phyloP scores from a whole-genome alignment of 306 rosid species.

The Prunus armeniaca region DNA sequence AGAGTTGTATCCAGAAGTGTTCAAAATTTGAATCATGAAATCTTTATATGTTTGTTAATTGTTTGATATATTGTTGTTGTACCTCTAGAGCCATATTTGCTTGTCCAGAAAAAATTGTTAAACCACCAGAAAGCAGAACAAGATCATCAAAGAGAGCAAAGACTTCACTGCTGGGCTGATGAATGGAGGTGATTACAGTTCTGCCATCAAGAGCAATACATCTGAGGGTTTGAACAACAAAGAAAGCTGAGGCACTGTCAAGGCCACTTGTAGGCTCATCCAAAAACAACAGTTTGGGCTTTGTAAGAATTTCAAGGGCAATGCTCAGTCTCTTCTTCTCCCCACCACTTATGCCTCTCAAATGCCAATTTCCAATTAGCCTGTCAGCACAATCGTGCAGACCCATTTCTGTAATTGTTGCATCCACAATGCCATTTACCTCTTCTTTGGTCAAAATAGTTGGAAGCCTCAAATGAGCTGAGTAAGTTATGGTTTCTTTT shows the following conservation, averaged over 20 bases:
- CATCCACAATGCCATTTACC: slow-evolving; percentile 51
- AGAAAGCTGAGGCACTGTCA: slow-evolving; percentile 91
- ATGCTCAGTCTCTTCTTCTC: slow-evolving; percentile 88
- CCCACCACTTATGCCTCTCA: slow-evolving; percentile 91
- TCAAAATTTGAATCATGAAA: neutral
- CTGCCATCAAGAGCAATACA: slow-evolving; percentile 72
- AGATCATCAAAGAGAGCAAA: slow-evolving; percentile 90
- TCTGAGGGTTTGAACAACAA: slow-evolving; percentile 75
- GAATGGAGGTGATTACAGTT: slow-evolving; percentile 82
- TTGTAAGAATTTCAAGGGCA: slow-evolving; percentile 86
- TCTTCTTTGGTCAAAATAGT: slow-evolving; percentile 52
- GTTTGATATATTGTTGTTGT: neutral
- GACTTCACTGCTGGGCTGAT: slow-evolving; percentile 95
- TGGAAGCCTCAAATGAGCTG: slow-evolving; percentile 85
- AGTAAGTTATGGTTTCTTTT: slow-evolving; percentile 75
- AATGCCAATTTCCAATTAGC: slow-evolving; percentile 79
- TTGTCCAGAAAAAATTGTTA: slow-evolving; percentile 68
- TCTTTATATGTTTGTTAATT: too few species aligned
- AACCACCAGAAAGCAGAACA: slow-evolving; percentile 85
- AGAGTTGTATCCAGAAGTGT: too few species aligned
- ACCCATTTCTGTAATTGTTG: slow-evolving; percentile 73
- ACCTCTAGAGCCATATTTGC: slow-evolving; percentile 77
- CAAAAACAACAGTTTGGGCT: slow-evolving; percentile 75
- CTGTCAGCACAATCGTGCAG: slow-evolving; percentile 75
- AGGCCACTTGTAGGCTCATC: slow-evolving; percentile 96